Evolutionary conservation across 2,329 filamentous ascomycete genomes (phyloP), one percentile per base, ranked within the genome.

Genomic region (Pyrenochaeta sp.): DNA sequence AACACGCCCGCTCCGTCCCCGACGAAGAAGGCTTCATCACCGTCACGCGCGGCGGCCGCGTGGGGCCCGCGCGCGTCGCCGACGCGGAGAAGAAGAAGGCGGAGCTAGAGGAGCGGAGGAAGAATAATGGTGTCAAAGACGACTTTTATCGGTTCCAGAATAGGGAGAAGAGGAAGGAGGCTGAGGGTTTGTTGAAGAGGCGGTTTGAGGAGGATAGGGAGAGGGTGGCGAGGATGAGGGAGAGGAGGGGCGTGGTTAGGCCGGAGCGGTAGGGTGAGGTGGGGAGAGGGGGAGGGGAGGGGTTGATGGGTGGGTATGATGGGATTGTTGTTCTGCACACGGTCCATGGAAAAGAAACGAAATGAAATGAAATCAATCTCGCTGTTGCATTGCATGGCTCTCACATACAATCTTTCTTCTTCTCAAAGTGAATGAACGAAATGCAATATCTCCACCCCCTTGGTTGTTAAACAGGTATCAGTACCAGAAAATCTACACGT

Each of bases 1-100:
- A 87, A 74, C 66, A 81, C 41, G 76, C 87, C 49, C 84, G 89
- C 48, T 87, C 88, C 57, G 86, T 90, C 61, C 90, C 93, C 0
- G 94, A 99, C 69, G 92, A 90, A 64, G 94, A 99, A 70, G 94
- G 94, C 2, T 99, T 99, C 68, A 82, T 97, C 35, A 97, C 92
- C 3, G 94, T 99, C 17, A 88, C 86, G 1, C 82, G 89, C 41
- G 91, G 91, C 18, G 88, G 62, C 1, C 80, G 81, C 47, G 80
- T 80, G 6, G 88, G 87, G n/a, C 85, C 89, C 1, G 91, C 89
- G 2, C 82, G 86, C 41, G 80, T 85, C 50, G 87, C 87, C 57
- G 90, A 85, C 63, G 79, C 78, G 30, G 72, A 81, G 61, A 74
- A 78, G 45, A 82, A 84, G 67, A 83, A 87, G 73, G 58, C 46